Evolutionary conservation across 441 rosid species (phyloP), one percentile per base, ranked within the genome.

Genomic region (Mallotus japonicus): DNA sequence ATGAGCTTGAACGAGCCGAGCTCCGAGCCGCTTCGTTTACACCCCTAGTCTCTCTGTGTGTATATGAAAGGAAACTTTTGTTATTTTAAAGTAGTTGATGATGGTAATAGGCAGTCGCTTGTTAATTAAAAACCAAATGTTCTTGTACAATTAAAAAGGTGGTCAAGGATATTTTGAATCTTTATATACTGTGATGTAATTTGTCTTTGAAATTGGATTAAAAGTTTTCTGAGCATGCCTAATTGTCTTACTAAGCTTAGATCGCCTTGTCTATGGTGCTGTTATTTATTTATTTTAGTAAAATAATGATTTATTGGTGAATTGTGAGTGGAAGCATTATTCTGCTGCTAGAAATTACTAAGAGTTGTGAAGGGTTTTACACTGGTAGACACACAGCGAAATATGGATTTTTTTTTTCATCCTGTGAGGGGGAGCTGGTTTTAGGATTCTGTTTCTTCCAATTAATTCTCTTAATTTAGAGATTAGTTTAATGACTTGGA

Each of bases 171-270:
- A 63, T 32, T 72, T 28, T 13, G 28, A 42, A 57, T 61, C 12
- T 17, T 51, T 51, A 24, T 51, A 11, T 22, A 42, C 13, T 16
- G 24, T 51, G 40, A 15, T 59, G 22, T 16, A 17, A 62, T 51
- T 19, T 62, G 57, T 65, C 40, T 69, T 55, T 40, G 42, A 19
- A 63, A 53, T 28, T 65, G 61, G 61, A 77, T 65, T 60, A 19
- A 16, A 65, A 24, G 32, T 46, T n/a, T 65, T 42, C 17, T 40
- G 55, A 20, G 72, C 20, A 20, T 37, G 54, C 37, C 46, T 14
- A 59, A 40, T 64, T 78, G 32, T 19, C 28, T 70, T 54, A 57
- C 19, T 57, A 20, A 70, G 66, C 65, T 55, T 72, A 28, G 75
- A 59, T 44, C 50, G 37, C 32, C 42, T 55, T 70, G 34, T 74